Evolutionary conservation across 805 yeast species (phyloP), one percentile per base, ranked within the genome.

Genomic region (Kluyveromyces aestuarii): DNA sequence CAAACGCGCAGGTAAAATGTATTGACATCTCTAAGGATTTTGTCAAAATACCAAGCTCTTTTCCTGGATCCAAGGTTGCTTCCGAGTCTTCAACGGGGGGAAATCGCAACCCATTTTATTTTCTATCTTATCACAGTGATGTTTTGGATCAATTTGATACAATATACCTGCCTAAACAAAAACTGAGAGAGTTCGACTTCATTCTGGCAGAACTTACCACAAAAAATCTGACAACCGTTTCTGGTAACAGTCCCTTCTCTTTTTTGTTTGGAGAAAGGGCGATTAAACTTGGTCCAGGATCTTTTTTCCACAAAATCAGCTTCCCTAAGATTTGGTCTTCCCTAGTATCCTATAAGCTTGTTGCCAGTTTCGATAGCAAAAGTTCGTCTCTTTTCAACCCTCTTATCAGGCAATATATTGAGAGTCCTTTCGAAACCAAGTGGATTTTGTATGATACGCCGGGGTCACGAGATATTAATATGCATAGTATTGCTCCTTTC

Each of bases 371-470:
- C 14, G 36, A 40, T 10, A 43, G 46, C 10, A 48, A 41, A n/a
- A 42, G 44, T 2, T 14, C 45, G 9, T n/a, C 33, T 8, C 33
- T 52, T 8, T 84, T 82, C 57, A 64, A 77, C 18, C 86, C 95
- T 1, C 71, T 88, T 37, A 63, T 85, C 2, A 73, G 88, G 49
- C 96, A 89, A 63, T 76, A 76, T 68, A 69, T 79, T 4, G 68
- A 71, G 10, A 81, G 79, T 36, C 85, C 86, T 0, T 74, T 69
- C 55, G 96, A 90, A 61, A 75, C 87, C 0, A 88, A 87, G 66
- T 90, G 91, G 89, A 85, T 81, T 57, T 65, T 84, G 8, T 74
- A 81, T 48, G 50, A 81, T 1, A 61, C 69, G 7, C 61, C 69
- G 4, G 62, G 70, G 18, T 61, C 70, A 19, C 64, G 71, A 71